Evolutionary conservation across 352 stramenopile genomes (phyloP), one percentile per base, ranked within the genome.

Genomic region (Globisporangium uncinulatum): DNA sequence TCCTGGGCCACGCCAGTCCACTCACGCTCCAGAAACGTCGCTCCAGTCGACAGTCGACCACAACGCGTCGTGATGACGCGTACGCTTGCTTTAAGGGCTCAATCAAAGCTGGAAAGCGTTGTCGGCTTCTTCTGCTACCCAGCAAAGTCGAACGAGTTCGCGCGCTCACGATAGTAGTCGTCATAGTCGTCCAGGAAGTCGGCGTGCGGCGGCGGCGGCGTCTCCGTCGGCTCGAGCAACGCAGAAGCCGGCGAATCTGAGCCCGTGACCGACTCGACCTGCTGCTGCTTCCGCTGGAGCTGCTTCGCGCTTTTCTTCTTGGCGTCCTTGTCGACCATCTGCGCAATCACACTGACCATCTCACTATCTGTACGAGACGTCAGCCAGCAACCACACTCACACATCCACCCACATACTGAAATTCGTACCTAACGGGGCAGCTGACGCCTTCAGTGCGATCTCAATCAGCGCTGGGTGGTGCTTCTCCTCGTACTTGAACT

Each of bases 401-500:
- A 66, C 24, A 4, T 4, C 24, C 24, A 29, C 4, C 4, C 4
- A 1, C 24, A 29, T 1, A 29, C 24, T 29, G 24, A 29, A 29
- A 29, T 24, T 7, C 42, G n/a, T n/a, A 46, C 42, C 42, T 3
- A 94, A 65, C 17, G 84, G 84, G 0, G 82, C 79, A 43, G 77
- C 62, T 3, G 84, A 87, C 1, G 80, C 82, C 56, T 81, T 74
- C 2, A 94, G 68, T 8, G 84, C 84, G 43, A 94, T 89, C 51
- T 94, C 84, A 34, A 94, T 89, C 13, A 94, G 64, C 36, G 60
- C 64, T 1, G 75, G 69, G 39, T 91, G 79, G 44, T 83, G 72
- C 69, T 89, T 94, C 62, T 94, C 84, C 53, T 94, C 84, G 39
- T 79, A 88, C 57, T 94, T 94, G 62, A 94, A 94, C 54, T 94